Conservation (phyloP, 768 basidiomycete genomes). For the Russula virescens region DNA sequence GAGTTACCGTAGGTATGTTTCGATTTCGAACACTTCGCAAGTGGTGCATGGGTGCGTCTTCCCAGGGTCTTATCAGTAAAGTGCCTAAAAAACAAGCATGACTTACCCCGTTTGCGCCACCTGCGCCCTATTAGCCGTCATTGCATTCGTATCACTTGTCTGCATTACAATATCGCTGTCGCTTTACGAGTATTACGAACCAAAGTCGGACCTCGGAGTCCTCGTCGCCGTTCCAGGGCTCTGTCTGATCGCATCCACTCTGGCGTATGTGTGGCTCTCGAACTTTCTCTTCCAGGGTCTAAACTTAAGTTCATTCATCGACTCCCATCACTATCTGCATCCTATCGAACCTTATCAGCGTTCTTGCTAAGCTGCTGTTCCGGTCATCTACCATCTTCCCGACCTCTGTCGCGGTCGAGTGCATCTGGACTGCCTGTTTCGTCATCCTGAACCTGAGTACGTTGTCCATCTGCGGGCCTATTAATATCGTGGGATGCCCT, state of each 20-base stretch:
- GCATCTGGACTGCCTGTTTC: constrained; percentile 24
- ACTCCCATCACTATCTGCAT: no score
- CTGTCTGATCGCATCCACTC: constrained; percentile 6
- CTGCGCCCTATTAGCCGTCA: not conserved
- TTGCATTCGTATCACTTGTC: constrained; percentile 7
- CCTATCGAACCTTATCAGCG: not conserved
- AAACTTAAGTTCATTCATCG: not conserved
- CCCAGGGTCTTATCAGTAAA: not conserved
- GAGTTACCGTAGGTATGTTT: not conserved
- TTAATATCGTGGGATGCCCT: not conserved
- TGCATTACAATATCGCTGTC: constrained; percentile 16
- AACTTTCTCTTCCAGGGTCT: not conserved
- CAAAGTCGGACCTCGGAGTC: constrained; percentile 20
- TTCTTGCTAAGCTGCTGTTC: constrained; percentile 19
- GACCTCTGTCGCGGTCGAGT: constrained; percentile 21
- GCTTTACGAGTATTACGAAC: constrained; percentile 9
- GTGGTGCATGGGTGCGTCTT: constrained; percentile 21
- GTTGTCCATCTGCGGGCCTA: not conserved
- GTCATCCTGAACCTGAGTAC: constrained; percentile 21
- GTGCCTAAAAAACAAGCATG: not conserved
- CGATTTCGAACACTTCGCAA: constrained; percentile 24
- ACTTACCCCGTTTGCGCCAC: not conserved
- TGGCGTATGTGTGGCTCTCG: not conserved
- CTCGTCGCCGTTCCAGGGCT: constrained; percentile 18
- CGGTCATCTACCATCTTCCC: constrained; percentile 1